Percentiles rank a stretch among this genome's conserved stretches.
phyloP scores from a whole-genome alignment of 257 asterid genomes.

The Gynochthodes officinalis region DNA sequence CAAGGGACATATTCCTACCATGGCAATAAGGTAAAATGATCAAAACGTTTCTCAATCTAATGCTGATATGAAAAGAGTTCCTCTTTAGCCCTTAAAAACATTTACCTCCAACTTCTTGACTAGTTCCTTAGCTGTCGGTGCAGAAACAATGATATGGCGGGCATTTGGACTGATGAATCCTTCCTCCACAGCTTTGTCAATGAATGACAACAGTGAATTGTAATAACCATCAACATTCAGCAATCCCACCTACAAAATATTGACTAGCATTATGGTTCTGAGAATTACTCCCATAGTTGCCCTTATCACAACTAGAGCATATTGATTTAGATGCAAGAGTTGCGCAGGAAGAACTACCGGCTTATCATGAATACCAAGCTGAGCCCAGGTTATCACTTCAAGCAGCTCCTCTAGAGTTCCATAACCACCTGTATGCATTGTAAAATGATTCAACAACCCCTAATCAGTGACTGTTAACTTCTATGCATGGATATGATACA shows the following conservation, averaged over 20 bases:
- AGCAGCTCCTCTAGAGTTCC: slow-evolving; percentile 96
- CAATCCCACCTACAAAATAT: slow-evolving; percentile 70
- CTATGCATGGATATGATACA: neutral
- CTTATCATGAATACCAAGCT: slow-evolving; percentile 94
- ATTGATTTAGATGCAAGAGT: neutral
- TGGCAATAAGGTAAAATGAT: neutral
- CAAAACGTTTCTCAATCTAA: neutral
- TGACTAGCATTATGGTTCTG: neutral
- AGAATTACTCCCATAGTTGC: neutral
- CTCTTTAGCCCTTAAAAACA: neutral
- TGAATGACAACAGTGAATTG: slow-evolving; percentile 72
- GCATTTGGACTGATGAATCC: slow-evolving; percentile 84
- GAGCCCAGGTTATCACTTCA: slow-evolving; percentile 99
- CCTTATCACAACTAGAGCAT: neutral
- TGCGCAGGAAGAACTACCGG: slow-evolving; percentile 49
- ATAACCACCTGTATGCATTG: slow-evolving; percentile 71
- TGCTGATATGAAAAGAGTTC: neutral
- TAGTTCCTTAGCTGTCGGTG: slow-evolving; percentile 78
- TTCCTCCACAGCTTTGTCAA: slow-evolving; percentile 91
- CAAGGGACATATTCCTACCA: slow-evolving; percentile 44
- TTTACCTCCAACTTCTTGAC: slow-evolving; percentile 89
- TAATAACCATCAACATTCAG: slow-evolving; percentile 90
- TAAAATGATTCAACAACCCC: neutral
- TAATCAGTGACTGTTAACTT: neutral
- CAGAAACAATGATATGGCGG: slow-evolving; percentile 85